Conservation (phyloP, 768 basidiomycete species). For the Russula sp. region DNA sequence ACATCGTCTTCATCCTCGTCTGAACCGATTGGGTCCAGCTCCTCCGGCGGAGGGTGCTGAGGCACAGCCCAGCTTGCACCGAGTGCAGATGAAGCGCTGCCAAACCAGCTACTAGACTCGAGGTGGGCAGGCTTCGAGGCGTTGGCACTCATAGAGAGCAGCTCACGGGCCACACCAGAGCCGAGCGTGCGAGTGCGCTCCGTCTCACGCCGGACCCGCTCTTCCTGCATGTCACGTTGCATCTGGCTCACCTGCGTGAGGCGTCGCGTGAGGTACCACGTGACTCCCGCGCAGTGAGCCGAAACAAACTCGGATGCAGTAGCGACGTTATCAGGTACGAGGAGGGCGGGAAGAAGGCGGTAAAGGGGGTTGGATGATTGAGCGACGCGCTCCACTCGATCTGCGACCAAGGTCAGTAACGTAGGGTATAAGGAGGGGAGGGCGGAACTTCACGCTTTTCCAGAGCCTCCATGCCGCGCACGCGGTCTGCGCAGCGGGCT, state of each 20-base stretch:
- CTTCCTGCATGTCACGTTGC: constrained; percentile 90
- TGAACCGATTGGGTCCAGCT: constrained; percentile 44
- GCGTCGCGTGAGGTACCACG: constrained; percentile 82
- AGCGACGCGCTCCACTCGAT: constrained; percentile 59
- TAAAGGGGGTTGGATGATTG: constrained; percentile 59
- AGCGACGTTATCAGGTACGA: constrained; percentile 48
- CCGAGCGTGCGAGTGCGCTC: constrained; percentile 83
- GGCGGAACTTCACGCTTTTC: constrained; percentile 70
- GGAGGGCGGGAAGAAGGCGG: constrained; percentile 64
- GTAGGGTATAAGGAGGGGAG: constrained; percentile 11
- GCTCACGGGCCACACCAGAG: constrained; percentile 66
- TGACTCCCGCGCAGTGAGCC: constrained; percentile 90
- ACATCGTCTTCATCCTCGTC: constrained; percentile 66
- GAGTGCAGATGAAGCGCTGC: constrained; percentile 45
- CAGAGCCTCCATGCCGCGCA: constrained; percentile 79
- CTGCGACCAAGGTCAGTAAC: constrained; percentile 34
- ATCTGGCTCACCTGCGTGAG: constrained; percentile 72
- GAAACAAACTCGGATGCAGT: constrained; percentile 67
- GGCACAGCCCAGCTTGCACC: constrained; percentile 40
- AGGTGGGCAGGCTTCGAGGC: constrained; percentile 42
- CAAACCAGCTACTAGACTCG: constrained; percentile 43
- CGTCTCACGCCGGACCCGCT: constrained; percentile 80
- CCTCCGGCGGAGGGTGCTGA: constrained; percentile 29
- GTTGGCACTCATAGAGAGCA: constrained; percentile 39
- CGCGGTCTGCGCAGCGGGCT: constrained; percentile 77